Base-by-base conservation (phyloP, 129 eudicot genomes). In the Saussurea involucrata region DNA sequence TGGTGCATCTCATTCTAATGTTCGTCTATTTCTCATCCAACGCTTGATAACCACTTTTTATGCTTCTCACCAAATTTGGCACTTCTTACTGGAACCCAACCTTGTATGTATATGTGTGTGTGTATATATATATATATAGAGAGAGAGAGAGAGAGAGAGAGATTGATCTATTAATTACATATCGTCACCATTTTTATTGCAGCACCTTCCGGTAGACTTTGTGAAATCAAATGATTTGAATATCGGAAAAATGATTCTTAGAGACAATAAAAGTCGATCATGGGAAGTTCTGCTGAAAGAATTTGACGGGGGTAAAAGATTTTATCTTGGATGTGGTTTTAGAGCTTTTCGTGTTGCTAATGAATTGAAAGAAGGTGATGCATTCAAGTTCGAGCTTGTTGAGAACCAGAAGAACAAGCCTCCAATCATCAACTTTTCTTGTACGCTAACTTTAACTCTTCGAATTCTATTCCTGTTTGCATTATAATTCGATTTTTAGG, bases 351-450 rank as follows among this genome's bases (percentile, higher is more conserved):
- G 11, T 17, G 69, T 46, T 34, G 79, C 42, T 0, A 80, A 80
- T 73, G 66, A 69, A 28, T 69, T 80, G 37, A 44, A 24, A 15
- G 53, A 63, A 29, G 83, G 83, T 13, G 78, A 72, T 46, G 63
- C 4, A 2, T 79, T 40, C 78, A 80, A 73, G 74, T 80, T 73
- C 66, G 79, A 66, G 83, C 74, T 80, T 0, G 5, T 80, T 53
- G 69, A 80, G 68, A 67, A 80, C 5, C 22, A 60, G 63, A 80
- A 73, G 33, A 57, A 34, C 73, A 65, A 76, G 73, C 66, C 73
- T 44, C 83, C 80, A 2, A 13, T 83, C 11, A 68, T 36, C 25
- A 72, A 61, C 22, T 36, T 77, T 34, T 71, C 78, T 3, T 17
- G 78, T 72, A 37, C 0, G 22, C 0, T 53, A 53, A n/a, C 22